Base-by-base conservation (phyloP, 148 eudicot species). In the Rhododendron mucronatum region DNA sequence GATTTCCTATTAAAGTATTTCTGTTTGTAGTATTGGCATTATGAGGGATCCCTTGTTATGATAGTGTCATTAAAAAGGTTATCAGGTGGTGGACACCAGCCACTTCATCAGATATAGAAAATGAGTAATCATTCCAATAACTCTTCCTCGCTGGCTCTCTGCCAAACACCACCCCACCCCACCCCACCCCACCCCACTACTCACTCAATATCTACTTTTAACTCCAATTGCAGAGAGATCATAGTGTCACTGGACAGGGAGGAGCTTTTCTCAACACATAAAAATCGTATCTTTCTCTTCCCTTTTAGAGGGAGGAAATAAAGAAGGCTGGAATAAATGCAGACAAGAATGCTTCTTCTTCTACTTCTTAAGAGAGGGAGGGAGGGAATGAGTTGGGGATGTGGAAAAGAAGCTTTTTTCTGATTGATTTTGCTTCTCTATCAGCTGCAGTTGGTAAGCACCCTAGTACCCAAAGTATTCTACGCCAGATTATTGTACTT, bases 291-390 rank as follows among this genome's bases (percentile, higher is more conserved):
- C 85, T 69, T 85, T 74, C 45, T 74, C 53, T 90, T 84, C 92
- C 92, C 90, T 89, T 85, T 21, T 87, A 30, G 53, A 80, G 82
- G 20, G 63, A 87, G 53, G 84, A 50, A 78, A 74, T 33, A 74
- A 37, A 14, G 12, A 14, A 14, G 37, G 15, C 21, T 65, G 83
- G 83, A 83, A 88, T 90, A 90, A 90, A 89, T 85, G 92, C 87
- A 61, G 76, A 47, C 20, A 28, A 26, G n/a, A 79, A 28, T 33
- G 15, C 45, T 86, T 82, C 2, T 21, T 73, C 59, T 69, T 69
- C 67, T 71, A 5, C 67, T 35, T 83, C 33, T 44, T n/a, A 26
- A 45, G 76, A 51, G 78, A 65, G 71, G 65, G 33, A 51, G 85
- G 48, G 87, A 51, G 86, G 50, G 87, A 63, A 18, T 51, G 80